Base-by-base conservation (phyloP, 768 basidiomycete species). In the Lyophyllum atratum region DNA sequence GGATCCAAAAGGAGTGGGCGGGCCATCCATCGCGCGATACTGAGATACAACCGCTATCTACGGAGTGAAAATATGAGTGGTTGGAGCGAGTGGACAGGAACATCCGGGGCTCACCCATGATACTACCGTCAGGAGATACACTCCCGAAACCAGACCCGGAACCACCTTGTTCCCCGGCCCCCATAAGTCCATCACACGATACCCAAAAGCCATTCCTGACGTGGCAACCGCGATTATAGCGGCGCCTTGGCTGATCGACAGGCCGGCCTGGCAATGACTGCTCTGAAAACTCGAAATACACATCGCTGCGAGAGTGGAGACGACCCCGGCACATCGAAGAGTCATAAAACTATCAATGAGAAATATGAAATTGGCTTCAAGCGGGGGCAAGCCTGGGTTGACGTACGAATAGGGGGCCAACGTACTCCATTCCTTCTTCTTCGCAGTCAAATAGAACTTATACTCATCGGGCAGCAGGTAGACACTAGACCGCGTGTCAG, bases 391-490 rank as follows among this genome's bases (percentile, higher is more conserved):
- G 12, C 12, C 26, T n/a, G 37, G 21, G 33, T 46, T 22, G 37
- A 40, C 59, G 28, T 46, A 61, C 59, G 59, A 33, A n/a, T 55
- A 61, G 4, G 59, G 59, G 11, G 48, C 52, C 17, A 61, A 19
- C 3, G 48, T 61, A 28, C 28, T 53, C 59, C 59, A 61, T 45
- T 54, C 59, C 1, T 39, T 33, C 47, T 49, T 54, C 19, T 57
- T 57, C 6, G 59, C 43, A 14, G 19, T 51, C 10, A 46, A 39
- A 28, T 61, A 61, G 29, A 50, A 54, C 9, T 40, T 57, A n/a
- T 57, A 61, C 34, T 61, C 59, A 39, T 59, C 50, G 9, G 59
- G 59, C n/a, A 59, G 59, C 12, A 59, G 59, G 19, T 59, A 53
- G 50, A 59, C 48, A 31, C 59, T 59, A 21, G 21, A 11, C 11